These are phyloP conservation scores for Xylaria curta DNA, from an alignment of 495 filamentous ascomycete genomes.

Conservation along the genomic window DNA sequence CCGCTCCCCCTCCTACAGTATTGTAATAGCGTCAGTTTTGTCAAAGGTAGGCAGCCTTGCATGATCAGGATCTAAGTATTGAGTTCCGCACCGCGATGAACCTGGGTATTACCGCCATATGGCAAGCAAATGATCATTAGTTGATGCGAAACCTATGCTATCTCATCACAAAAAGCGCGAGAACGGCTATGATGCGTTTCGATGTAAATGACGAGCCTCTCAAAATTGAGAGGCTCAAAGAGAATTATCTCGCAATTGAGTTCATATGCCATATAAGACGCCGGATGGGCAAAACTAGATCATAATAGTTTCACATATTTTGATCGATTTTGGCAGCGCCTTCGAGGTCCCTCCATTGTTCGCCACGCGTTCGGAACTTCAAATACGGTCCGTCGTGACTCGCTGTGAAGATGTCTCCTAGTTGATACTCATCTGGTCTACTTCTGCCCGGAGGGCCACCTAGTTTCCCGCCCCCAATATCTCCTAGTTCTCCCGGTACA, in stretches of 20 bases:
- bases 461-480: constrained; percentile 22
- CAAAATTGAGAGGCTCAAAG: neutral
- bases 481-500: constrained; percentile 29
- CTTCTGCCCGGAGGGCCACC: constrained; percentile 22
- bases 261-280: neutral
- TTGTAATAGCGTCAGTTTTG: too few relatives aligned
- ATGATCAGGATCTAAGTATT: too few relatives aligned
- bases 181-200: neutral
- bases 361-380: constrained; percentile 14
- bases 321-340: neutral
- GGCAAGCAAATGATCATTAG: neutral
- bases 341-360: constrained; percentile 12
- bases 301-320: neutral
- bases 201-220: neutral
- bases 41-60: too few relatives aligned
- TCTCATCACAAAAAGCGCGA: neutral
- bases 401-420: constrained; percentile 36
- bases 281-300: neutral
- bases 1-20: too few relatives aligned
- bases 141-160: neutral
- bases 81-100: neutral
- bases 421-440: constrained; percentile 43
- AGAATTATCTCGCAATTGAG: neutral
- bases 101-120: neutral
- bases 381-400: constrained; percentile 24